Conservation (phyloP, 345 rosid genomes). For the Camelina neglecta region DNA sequence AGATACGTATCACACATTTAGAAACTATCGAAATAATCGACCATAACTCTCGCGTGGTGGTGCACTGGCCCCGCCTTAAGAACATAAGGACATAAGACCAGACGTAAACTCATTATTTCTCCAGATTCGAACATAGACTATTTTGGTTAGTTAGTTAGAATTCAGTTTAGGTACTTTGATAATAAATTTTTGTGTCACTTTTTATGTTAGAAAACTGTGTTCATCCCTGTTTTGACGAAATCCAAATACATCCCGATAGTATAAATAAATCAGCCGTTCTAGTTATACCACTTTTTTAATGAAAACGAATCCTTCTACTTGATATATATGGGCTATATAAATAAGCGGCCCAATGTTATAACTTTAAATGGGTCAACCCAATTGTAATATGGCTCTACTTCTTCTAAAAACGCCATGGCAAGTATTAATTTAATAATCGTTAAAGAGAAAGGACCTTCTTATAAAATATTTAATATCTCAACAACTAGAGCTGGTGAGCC, state of each 20-base stretch:
- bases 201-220: background rate
- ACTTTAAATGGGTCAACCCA: background rate
- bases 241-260: too few relatives aligned
- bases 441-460: background rate
- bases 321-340: background rate
- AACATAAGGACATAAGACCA: background rate
- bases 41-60: slow-evolving; percentile 8
- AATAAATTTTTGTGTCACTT: too few relatives aligned
- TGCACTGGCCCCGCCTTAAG: background rate
- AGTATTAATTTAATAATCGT: background rate
- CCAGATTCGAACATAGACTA: background rate
- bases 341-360: background rate
- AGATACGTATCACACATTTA: background rate
- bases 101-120: background rate
- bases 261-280: too few relatives aligned
- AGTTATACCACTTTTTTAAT: too few relatives aligned
- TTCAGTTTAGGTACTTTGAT: background rate
- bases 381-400: too few relatives aligned
- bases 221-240: background rate
- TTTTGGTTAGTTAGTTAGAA: too few relatives aligned
- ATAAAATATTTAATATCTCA: background rate
- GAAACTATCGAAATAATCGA: background rate
- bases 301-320: background rate
- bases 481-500: background rate
- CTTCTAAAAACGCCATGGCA: background rate